Percentiles rank a stretch among this genome's conserved stretches.
Conservation (phyloP, 1,284 basidiomycete genomes). For the Paramarasmius palmivorus region DNA sequence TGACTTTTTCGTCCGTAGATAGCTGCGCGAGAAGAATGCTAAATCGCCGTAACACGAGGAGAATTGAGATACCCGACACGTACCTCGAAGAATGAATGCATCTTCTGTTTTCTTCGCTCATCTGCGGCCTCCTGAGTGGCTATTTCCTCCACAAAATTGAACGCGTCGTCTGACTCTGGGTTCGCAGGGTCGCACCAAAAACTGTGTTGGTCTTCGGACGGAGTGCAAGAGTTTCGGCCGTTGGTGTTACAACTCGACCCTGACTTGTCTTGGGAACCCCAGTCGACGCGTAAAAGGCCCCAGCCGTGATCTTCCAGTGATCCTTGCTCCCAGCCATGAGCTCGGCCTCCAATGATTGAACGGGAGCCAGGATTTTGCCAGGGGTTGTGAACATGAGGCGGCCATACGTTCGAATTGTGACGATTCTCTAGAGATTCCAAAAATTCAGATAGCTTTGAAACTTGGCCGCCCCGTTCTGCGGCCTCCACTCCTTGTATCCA, state of each 20-base stretch:
- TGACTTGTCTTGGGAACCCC: not conserved
- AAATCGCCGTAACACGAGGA: not conserved
- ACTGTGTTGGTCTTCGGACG: not conserved
- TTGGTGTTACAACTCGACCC: not conserved
- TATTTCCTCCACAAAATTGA: slow-evolving; percentile 50
- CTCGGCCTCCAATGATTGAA: slow-evolving; percentile 16
- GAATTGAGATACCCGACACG: slow-evolving; percentile 15
- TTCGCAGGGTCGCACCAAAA: too few species aligned
- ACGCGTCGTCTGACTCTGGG: slow-evolving; percentile 1
- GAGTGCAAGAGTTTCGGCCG: not conserved
- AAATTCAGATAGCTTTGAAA: slow-evolving; percentile 50
- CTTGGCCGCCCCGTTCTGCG: slow-evolving; percentile 44
- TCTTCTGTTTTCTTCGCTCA: slow-evolving; percentile 37
- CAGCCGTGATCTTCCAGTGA: slow-evolving; percentile 15
- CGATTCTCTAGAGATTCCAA: slow-evolving; percentile 37
- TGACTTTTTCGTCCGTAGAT: slow-evolving; percentile 52
- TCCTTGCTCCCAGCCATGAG: not conserved
- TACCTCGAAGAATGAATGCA: slow-evolving; percentile 56
- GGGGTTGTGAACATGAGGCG: slow-evolving; percentile 9
- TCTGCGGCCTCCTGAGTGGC: slow-evolving; percentile 41
- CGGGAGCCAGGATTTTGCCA: slow-evolving; percentile 10
- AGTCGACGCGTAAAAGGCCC: not conserved
- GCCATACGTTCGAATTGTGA: slow-evolving; percentile 4
- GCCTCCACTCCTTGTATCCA: slow-evolving; percentile 56
- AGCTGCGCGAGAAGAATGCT: slow-evolving; percentile 36